phyloP scores from a whole-genome alignment of 2,329 filamentous ascomycete species.

The Ophiosphaerella herpotricha region DNA sequence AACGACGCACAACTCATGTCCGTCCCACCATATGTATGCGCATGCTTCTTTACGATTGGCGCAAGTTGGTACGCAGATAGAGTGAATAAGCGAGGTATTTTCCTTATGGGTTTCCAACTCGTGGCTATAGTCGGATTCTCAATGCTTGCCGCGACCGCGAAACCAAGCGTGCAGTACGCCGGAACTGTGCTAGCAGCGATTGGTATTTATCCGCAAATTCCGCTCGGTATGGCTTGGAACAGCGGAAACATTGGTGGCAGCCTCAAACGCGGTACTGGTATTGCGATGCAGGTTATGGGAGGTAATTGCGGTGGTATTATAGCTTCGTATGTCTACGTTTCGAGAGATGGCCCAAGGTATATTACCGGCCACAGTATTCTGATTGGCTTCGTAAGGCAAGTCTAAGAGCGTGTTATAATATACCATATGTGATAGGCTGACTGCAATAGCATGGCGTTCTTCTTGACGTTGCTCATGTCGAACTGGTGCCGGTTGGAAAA shows the following conservation, averaged over 20 bases:
- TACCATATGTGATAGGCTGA: not conserved
- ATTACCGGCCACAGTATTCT: constrained; percentile 53
- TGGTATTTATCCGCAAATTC: constrained; percentile 61
- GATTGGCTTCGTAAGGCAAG: constrained; percentile 50
- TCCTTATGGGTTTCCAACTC: constrained; percentile 38
- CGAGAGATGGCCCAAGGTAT: constrained; percentile 51
- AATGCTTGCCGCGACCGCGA: constrained; percentile 34
- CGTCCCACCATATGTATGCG: constrained; percentile 65
- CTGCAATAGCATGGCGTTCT: constrained; percentile 50
- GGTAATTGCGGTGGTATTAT: constrained; percentile 75
- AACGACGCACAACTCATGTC: constrained; percentile 43
- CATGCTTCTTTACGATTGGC: constrained; percentile 42
- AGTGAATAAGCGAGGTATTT: constrained; percentile 35
- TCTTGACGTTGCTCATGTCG: constrained; percentile 61
- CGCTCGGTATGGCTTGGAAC: constrained; percentile 63
- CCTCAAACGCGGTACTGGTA: constrained; percentile 60
- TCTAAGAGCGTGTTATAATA: not conserved
- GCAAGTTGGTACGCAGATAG: constrained; percentile 38
- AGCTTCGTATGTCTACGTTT: constrained; percentile 55
- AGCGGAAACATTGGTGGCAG: constrained; percentile 62
- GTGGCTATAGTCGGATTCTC: constrained; percentile 60
- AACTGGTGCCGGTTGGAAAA: constrained; percentile 63
- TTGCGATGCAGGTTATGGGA: constrained; percentile 61
- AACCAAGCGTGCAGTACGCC: constrained; percentile 37
- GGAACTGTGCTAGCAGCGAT: constrained; percentile 42